Percentiles rank a stretch among this genome's conserved stretches.
Conservation (phyloP, 495 filamentous ascomycete species). For the Talaromyces adpressus region DNA sequence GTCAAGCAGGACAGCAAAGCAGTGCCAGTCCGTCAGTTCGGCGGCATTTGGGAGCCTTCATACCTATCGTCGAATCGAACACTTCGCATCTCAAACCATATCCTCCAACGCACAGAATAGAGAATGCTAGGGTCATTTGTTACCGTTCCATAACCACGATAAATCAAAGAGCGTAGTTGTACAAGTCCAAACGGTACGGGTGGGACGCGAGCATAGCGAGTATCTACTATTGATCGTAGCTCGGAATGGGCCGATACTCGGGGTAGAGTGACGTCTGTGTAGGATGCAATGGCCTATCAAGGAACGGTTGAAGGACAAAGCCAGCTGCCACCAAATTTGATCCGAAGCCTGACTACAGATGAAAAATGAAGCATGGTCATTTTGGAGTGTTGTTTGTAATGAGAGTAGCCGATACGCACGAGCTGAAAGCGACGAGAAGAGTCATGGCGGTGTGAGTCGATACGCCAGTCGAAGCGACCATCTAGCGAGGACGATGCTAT, state of each 20-base stretch:
- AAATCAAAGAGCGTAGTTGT: not conserved
- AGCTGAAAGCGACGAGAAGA: not conserved
- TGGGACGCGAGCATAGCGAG: not conserved
- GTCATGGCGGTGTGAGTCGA: not conserved
- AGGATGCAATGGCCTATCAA: too few species aligned
- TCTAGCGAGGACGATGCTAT: not conserved
- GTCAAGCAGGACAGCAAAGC: not conserved
- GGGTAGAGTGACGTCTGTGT: not conserved
- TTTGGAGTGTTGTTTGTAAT: not conserved
- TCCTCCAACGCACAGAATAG: not conserved
- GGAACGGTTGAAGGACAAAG: not conserved
- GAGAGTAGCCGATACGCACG: not conserved
- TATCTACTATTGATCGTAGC: not conserved
- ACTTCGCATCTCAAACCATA: not conserved
- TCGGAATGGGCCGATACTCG: not conserved
- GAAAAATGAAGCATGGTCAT: not conserved
- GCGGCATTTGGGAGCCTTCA: not conserved
- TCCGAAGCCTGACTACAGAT: not conserved
- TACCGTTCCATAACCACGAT: not conserved
- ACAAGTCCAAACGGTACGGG: not conserved
- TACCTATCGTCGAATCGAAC: not conserved
- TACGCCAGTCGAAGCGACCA: not conserved
- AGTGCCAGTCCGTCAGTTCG: not conserved
- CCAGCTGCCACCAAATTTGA: not conserved
- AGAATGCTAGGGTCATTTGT: not conserved